A percentile compares a stretch with the other conserved stretches of the same genome.
phyloP scores from a whole-genome alignment of 1,139 yeast genomes.

The Debaryomyces fabryi region DNA sequence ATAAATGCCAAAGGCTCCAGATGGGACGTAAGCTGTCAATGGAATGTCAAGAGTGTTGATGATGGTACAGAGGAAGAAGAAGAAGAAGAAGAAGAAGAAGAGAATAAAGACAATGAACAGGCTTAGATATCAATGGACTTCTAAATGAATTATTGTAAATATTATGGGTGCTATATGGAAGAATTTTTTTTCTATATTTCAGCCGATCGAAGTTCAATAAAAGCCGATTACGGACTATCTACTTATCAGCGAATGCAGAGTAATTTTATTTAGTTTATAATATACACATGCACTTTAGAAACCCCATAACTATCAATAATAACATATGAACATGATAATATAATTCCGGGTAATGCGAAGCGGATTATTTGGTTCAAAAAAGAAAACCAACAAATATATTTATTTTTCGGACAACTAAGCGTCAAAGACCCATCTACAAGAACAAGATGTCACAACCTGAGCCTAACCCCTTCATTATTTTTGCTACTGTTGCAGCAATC shows the following conservation, averaged over 20 bases:
- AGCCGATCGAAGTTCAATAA: neutral
- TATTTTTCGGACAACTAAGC: neutral
- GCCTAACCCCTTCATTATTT: conserved; percentile 40
- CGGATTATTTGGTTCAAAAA: neutral
- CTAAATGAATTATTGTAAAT: neutral
- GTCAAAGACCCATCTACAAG: neutral
- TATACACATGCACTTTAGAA: neutral
- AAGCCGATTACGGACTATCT: neutral
- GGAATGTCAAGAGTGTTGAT: conserved; percentile 59
- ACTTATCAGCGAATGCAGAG: neutral
- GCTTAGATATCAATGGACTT: neutral
- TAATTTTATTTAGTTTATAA: neutral
- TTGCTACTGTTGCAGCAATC: conserved; percentile 48
- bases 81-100: conserved; percentile 14
- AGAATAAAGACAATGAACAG: neutral
- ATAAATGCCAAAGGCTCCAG: conserved; percentile 86
- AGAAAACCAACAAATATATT: conserved; percentile 1
- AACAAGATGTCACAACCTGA: conserved; percentile 21
- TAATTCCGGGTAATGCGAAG: conserved; percentile 9
- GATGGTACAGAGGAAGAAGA: conserved; percentile 25
- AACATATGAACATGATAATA: neutral
- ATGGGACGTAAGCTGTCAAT: conserved; percentile 86
- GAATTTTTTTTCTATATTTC: neutral
- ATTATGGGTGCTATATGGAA: neutral
- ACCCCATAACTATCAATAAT: neutral